Conservation (phyloP, 2,329 filamentous ascomycete genomes). For the Pyrenophora graminea region DNA sequence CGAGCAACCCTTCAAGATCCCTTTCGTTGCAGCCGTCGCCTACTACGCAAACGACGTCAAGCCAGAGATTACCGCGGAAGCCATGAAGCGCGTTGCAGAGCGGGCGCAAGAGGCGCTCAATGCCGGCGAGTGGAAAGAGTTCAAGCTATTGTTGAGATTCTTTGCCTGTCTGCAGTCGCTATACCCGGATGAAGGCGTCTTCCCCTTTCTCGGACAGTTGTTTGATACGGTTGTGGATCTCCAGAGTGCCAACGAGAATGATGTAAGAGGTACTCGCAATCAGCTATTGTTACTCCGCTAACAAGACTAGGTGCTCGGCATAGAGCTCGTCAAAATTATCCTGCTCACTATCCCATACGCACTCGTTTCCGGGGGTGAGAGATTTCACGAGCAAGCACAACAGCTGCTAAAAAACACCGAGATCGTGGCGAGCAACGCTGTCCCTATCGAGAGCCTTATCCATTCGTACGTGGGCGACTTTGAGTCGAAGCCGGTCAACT, state of each 20-base stretch:
- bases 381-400: constrained; percentile 67
- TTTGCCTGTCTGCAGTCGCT: constrained; percentile 82
- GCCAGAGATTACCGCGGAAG: constrained; percentile 71
- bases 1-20: constrained; percentile 97
- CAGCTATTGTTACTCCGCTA: constrained; percentile 11
- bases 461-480: constrained; percentile 76
- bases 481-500: constrained; percentile 64
- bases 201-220: constrained; percentile 84
- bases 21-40: constrained; percentile 84
- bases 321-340: constrained; percentile 96
- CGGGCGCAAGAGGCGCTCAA: constrained; percentile 70
- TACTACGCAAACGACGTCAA: constrained; percentile 79
- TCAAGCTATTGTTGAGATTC: constrained; percentile 89
- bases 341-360: constrained; percentile 92
- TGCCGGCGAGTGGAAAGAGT: constrained; percentile 81
- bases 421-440: constrained; percentile 86
- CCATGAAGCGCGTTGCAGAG: constrained; percentile 66
- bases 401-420: constrained; percentile 91
- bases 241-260: constrained; percentile 89
- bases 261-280: constrained; percentile 63
- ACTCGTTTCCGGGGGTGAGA: constrained; percentile 51
- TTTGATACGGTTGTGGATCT: constrained; percentile 89
- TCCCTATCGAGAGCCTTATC: constrained; percentile 81
- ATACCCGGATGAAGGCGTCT: constrained; percentile 82
- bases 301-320: constrained; percentile 57